Evolutionary conservation across 345 rosid genomes (phyloP), one percentile per base, ranked within the genome.

Genomic region (Noccaea bulbosa): DNA sequence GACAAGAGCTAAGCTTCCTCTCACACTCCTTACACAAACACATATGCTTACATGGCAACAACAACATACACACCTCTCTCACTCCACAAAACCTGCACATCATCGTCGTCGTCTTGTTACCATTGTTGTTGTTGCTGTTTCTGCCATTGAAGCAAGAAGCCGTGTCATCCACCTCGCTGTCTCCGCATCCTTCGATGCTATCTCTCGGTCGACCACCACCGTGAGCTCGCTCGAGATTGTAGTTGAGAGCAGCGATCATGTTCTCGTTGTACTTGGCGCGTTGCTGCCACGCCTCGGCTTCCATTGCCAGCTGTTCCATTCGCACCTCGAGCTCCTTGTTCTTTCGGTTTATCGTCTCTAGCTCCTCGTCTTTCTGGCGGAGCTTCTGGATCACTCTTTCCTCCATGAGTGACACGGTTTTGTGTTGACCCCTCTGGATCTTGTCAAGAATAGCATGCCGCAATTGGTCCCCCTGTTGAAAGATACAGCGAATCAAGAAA

Each of bases 11-110:
- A 76, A 90, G 81, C 89, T 84, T 90, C 70, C 87, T 87, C 80
- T 87, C 97, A 72, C 98, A 93, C 58, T 80, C 86, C 76, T 87
- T 90, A 84, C 98, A 93, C 51, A 93, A 74, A 78, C 96, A 93
- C 70, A 93, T 88, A 84, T 93, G 98, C 89, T 86, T 87, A 83
- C 98, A 93, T 2, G 98, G 98, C 59, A 88, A 74, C 81, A 88
- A 83, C 73, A 93, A 85, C 97, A 92, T 88, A 79, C 87, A 82
- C 16, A 82, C 86, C 53, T 88, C 85, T 32, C 83, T 87, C 47
- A 79, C 92, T 69, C 87, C 71, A 80, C 98, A 93, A 56, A 77
- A 85, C 81, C 84, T 90, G 73, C 98, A 93, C 78, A 77, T 79
- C 89, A 79, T 27, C 30, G 3, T 27, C 30, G 30, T 27, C 30